A percentile compares a stretch with the other conserved stretches of the same genome.
phyloP scores from a whole-genome alignment of 176 grass and related monocot species.

The Thalia dealbata region DNA sequence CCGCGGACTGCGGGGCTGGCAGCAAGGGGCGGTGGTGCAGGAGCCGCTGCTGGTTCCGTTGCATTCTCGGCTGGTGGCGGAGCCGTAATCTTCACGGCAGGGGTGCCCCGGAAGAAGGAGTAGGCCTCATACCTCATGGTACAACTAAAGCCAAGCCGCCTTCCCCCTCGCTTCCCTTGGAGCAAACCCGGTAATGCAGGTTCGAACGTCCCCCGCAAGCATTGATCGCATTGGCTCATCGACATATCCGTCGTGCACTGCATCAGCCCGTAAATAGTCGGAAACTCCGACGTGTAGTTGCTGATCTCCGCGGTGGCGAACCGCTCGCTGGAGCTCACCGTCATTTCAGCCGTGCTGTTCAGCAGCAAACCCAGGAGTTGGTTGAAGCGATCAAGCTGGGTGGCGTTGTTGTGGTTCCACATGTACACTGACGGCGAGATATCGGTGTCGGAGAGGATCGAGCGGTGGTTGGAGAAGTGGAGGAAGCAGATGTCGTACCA shows the following conservation, averaged over 20 bases:
- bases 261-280: constrained; percentile 11
- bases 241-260: constrained; percentile 29
- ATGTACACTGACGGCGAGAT: neutral
- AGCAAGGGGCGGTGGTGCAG: neutral
- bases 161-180: neutral
- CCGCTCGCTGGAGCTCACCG: constrained; percentile 22
- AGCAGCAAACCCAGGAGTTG: neutral
- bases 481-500: constrained; percentile 32
- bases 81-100: no score
- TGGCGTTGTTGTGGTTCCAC: neutral
- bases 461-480: neutral
- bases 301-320: constrained; percentile 22
- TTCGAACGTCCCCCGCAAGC: constrained; percentile 2
- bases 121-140: constrained; percentile 3
- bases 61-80: neutral
- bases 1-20: no score
- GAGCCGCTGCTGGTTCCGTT: no score
- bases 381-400: neutral
- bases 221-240: neutral
- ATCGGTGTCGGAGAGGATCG: constrained; percentile 4
- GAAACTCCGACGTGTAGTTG: neutral
- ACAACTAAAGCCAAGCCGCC: constrained; percentile 17
- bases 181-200: neutral
- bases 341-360: neutral
- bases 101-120: neutral